Percentiles rank a stretch among this genome's conserved stretches.
Conservation (phyloP, 78 protist species). For the slime mould (Dictyostelium discoideum) region dicty_2.7 NC_007089.4:1027001-1027500, state of each 20-base stretch:
- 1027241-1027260: too few relatives aligned
- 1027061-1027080: not conserved
- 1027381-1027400: not conserved
- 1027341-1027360: not conserved
- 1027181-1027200: too few relatives aligned
- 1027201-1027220: not conserved
- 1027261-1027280: too few relatives aligned
- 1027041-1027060: not conserved
- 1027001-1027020: not conserved
- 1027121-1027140: too few relatives aligned
- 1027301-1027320: not conserved
- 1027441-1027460: conserved; percentile 88
- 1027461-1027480: conserved; percentile 90
- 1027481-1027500: conserved; percentile 89
- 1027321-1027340: not conserved
- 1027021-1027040: not conserved
- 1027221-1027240: not conserved
- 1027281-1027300: not conserved
- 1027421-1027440: not conserved
- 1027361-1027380: not conserved
- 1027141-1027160: too few relatives aligned
- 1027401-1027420: not conserved
- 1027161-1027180: too few relatives aligned
- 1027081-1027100: too few relatives aligned
- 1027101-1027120: too few relatives aligned